Evolutionary conservation across 179 eudicot genomes (phyloP), one percentile per base, ranked within the genome.

Genomic region (Silene coronaria): DNA sequence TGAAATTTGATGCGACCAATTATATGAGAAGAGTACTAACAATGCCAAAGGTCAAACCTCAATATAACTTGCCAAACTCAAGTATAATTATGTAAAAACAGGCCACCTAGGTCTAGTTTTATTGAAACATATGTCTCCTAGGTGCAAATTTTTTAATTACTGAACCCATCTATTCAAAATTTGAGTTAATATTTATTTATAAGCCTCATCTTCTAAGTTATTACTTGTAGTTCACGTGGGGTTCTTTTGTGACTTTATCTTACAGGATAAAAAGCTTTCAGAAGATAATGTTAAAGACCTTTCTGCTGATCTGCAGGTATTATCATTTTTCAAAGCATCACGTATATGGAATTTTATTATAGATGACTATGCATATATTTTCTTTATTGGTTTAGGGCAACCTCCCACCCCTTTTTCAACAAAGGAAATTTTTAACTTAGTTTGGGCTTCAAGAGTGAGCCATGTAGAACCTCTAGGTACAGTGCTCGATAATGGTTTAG

Each of bases 221-320:
- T 8, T 38, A 21, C 53, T 27, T 17, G 14, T 38, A 1, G 22
- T 65, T 55, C 12, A 17, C 62, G 51, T 45, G 80, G 34, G 23
- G 28, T 28, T n/a, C 11, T 23, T 32, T 61, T 65, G 48, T 66
- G 32, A 58, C 71, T 76, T 36, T 61, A 30, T 81, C 34, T 66
- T 71, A 62, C 90, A 94, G 98, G 98, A 94, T 78, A 94, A 94
- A 77, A 92, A 92, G 86, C 92, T 94, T 67, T 94, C 98, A 72
- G 95, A 89, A 82, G 98, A 94, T 86, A 90, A 87, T 68, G 92
- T 89, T 78, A 94, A 89, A 82, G 98, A 92, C 75, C 88, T 92
- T 51, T 85, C 95, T 19, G 81, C 87, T 84, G 97, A 90, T 90
- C 84, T 94, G 78, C 97, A 93, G 91, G 98, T 93, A 80, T 28